Evolutionary conservation across 352 stramenopile species (phyloP).

Genomic region (Globisporangium cystogenes): DNA sequence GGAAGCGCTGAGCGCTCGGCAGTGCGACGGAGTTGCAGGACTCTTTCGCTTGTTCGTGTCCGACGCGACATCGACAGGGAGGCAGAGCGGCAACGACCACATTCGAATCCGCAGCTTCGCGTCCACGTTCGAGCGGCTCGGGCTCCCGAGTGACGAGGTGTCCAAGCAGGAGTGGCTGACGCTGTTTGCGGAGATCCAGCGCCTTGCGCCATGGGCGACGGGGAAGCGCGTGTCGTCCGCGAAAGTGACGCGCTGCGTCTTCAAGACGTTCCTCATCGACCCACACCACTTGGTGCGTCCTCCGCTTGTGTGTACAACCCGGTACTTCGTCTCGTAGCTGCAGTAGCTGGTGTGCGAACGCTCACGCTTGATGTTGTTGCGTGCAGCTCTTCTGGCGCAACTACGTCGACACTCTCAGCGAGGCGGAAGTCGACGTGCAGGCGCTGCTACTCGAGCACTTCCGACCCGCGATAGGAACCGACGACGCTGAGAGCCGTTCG

Average conservation of each 20-base stretch:
- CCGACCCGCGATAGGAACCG: not conserved
- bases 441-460: not conserved
- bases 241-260: conserved; percentile 2
- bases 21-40: conserved; percentile 9
- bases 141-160: conserved; percentile 11
- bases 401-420: conserved; percentile 4
- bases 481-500: not conserved
- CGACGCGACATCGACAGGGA: too few relatives aligned
- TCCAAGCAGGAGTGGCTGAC: conserved; percentile 35
- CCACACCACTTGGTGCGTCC: conserved; percentile 32
- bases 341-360: too few relatives aligned
- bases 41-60: conserved; percentile 17
- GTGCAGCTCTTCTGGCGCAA: conserved; percentile 13
- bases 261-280: conserved; percentile 33
- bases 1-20: conserved; percentile 12
- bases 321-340: too few relatives aligned
- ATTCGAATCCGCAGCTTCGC: conserved; percentile 10
- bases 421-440: not conserved
- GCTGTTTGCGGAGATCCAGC: conserved; percentile 27
- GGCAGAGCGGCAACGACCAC: too few relatives aligned
- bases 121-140: conserved; percentile 10
- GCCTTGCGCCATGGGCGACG: conserved; percentile 7
- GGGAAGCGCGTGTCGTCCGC: too few relatives aligned
- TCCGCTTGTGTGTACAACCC: not conserved
- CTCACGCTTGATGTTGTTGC: not conserved